Base-by-base conservation (phyloP, 1,284 basidiomycete genomes). In the Apiotrichum gamsii region DNA sequence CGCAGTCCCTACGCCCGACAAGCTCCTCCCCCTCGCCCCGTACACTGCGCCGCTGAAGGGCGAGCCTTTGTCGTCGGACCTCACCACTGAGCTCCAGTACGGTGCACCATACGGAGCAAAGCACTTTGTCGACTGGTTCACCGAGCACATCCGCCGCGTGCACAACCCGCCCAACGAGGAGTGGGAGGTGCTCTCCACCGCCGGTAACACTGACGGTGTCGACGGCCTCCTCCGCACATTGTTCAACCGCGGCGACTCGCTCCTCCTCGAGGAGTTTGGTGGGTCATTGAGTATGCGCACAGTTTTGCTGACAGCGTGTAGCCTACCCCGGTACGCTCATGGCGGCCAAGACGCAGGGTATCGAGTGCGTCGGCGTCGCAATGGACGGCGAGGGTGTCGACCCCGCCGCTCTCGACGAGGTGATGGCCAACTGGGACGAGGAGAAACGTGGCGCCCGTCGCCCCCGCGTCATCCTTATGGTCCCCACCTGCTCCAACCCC, bases 381-480 rank as follows among this genome's bases (percentile, higher is more conserved):
- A 81, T 87, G 74, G 86, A 90, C 61, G 72, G 69, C 3, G 76
- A 83, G 54, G 86, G 86, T 18, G 80, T 88, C 76, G 73, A 76
- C 21, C 74, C 78, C 15, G 74, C 76, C 40, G 77, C 73, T 20
- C 74, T 89, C 30, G 78, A 82, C 24, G 72, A 77, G 39, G 57
- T 83, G 6, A 73, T 89, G 19, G 62, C 65, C 5, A 74, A 74
- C 33, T 89, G 86, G 87, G 77, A 88, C 57, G 78, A 77, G 51
- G 59, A 61, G 1, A 72, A 69, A 5, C 75, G 78, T 24, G 81
- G 77, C 24, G 77, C 77, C 56, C 72, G 75, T 59, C 69, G 79
- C 76, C 75, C 75, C 52, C 62, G 68, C 63, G 68, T 71, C 48
- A 29, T 60, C 19, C n/a, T 62, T 10, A 21, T 66, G 24, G 60